Evolutionary conservation across 208 protist species (phyloP), one percentile per base, ranked within the genome.

Genomic region (Borovskyia barvae): DNA sequence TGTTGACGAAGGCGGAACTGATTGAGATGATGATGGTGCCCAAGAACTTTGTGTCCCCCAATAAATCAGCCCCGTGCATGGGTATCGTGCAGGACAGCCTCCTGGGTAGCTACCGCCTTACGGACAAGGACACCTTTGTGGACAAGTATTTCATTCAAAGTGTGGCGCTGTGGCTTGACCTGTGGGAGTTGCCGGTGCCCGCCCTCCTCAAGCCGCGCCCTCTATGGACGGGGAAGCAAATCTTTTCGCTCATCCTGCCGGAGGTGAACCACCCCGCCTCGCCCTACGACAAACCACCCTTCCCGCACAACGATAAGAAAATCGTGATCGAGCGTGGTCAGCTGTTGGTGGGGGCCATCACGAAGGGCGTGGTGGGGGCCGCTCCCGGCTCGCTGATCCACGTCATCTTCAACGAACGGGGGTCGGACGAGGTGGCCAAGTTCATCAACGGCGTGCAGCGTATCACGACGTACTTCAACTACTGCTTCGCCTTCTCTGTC

Each of bases 181-280:
- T 84, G 6, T 99, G 85, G 78, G 87, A 99, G 66, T 48, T 99
- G 15, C 98, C 98, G 17, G 74, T 90, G 22, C 98, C 99, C 7
- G 97, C 98, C 26, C 99, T 99, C 42, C 65, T 99, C 12, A 99
- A 99, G 77, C 98, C 71, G 49, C 77, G 86, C 22, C 90, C 87
- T 24, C 68, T 99, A 8, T 99, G 99, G 99, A 99, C 98, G 2
- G 99, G 99, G 41, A 99, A 99, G 90, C 99, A 99, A 81, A 52
- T 99, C 19, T 98, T 99, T 66, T 98, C 95, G 12, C 58, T 99
- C 14, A 86, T 99, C 37, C 80, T 99, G n/a, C 97, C 98, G 0
- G 74, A 94, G 43, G 88, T 98, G 32, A 98, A 98, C 71, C 69
- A 98, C 35, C 54, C 78, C 11, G 65, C 72, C 37, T 80, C 72